Percentiles rank a stretch among this genome's conserved stretches.
Evolutionary conservation across 441 rosid genomes (phyloP).

Genomic region (Syzygium malaccense): DNA sequence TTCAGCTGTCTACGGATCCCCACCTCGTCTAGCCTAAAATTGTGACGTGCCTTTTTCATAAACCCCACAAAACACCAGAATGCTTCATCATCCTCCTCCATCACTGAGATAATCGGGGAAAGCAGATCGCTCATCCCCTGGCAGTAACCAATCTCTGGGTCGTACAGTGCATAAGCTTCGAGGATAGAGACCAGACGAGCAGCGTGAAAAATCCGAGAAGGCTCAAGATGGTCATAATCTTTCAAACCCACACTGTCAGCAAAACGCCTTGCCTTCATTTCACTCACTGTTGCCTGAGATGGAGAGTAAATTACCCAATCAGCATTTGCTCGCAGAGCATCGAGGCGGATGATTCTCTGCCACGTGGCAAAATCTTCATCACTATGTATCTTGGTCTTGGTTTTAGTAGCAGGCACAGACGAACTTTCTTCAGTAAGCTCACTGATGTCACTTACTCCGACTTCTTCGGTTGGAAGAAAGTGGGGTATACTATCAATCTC

Average conservation of each 20-base stretch:
- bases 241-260: slow-evolving; percentile 79
- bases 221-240: slow-evolving; percentile 75
- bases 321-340: slow-evolving; percentile 81
- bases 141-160: slow-evolving; percentile 89
- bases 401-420: slow-evolving; percentile 25
- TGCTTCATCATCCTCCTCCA: slow-evolving; percentile 80
- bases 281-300: slow-evolving; percentile 53
- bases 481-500: slow-evolving; percentile 48
- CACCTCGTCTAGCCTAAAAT: slow-evolving; percentile 89
- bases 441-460: slow-evolving; percentile 25
- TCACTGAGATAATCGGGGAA: slow-evolving; percentile 70
- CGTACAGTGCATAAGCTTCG: slow-evolving; percentile 84
- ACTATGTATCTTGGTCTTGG: slow-evolving; percentile 10
- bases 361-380: slow-evolving; percentile 73
- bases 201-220: slow-evolving; percentile 78
- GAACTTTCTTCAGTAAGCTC: slow-evolving; percentile 13
- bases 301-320: slow-evolving; percentile 68
- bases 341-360: slow-evolving; percentile 91
- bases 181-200: slow-evolving; percentile 84
- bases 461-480: slow-evolving; percentile 24
- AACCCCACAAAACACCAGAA: slow-evolving; percentile 97
- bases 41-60: slow-evolving; percentile 94
- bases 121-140: slow-evolving; percentile 97
- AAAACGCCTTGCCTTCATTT: slow-evolving; percentile 43
- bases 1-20: slow-evolving; percentile 87